These are phyloP conservation scores for Suillus subalutaceus DNA, from an alignment of 768 basidiomycete species.

Conservation along the genomic window DNA sequence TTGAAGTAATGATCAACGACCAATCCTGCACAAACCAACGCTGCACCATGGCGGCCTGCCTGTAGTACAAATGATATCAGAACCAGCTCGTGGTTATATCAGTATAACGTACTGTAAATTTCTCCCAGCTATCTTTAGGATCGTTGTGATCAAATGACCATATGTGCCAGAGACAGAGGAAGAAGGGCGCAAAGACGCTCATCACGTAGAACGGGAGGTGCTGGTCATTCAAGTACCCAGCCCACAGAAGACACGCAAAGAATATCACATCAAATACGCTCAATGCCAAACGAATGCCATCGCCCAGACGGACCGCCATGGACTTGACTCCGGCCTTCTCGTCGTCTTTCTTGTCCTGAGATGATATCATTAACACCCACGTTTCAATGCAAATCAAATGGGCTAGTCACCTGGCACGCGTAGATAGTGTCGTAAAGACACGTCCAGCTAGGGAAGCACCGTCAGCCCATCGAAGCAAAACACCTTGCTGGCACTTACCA, in stretches of 20 bases:
- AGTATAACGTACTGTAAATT: background rate
- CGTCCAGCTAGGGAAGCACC: background rate
- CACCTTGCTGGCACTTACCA: background rate
- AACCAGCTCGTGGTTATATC: background rate
- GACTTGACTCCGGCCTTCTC: constrained; percentile 72
- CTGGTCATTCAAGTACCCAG: constrained; percentile 56
- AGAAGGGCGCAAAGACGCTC: background rate
- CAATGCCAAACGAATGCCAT: constrained; percentile 59
- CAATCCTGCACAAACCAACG: background rate
- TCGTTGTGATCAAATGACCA: constrained; percentile 1
- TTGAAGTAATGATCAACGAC: background rate
- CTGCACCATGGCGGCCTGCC: background rate
- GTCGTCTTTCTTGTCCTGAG: constrained; percentile 79
- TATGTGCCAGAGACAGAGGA: constrained; percentile 3
- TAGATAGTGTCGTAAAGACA: constrained; percentile 60
- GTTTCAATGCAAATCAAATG: no score
- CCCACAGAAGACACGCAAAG: constrained; percentile 48
- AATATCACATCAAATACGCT: constrained; percentile 54
- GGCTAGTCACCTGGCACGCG: constrained; percentile 61
- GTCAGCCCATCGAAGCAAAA: background rate
- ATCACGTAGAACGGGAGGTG: constrained; percentile 28
- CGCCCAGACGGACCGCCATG: constrained; percentile 73
- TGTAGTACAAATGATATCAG: background rate
- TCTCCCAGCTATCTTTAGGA: constrained; percentile 3
- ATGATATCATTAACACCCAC: constrained; percentile 70